Base-by-base conservation (phyloP, 495 filamentous ascomycete species). In the Neurospora pannonica region DNA sequence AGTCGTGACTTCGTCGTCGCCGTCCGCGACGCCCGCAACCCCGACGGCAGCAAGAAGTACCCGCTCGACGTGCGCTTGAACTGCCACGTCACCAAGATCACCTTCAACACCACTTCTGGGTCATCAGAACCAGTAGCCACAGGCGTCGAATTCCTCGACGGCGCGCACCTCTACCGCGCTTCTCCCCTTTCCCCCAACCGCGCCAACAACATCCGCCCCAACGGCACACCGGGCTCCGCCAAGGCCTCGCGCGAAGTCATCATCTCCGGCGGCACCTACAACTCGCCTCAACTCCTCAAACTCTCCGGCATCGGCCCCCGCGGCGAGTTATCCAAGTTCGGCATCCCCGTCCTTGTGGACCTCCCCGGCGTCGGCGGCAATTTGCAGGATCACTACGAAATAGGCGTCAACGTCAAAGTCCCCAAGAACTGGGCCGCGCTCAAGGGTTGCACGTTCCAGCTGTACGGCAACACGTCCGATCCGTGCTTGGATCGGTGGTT, bases 331-430 rank as follows among this genome's bases (percentile, higher is more conserved):
- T 19, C 78, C 5, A 76, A 75, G 11, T 83, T 86, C 71, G 77
- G 80, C 28, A 90, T 92, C 72, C 77, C 83, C 6, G 82, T 90
- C 0, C 72, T 91, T 0, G 74, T 80, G 40, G 86, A 91, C 74
- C 82, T 89, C 0, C 89, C 89, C 0, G 89, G 87, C 15, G 90
- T 92, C 0, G 91, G 91, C 46, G 83, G 83, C n/a, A 92, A 92
- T 78, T 81, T 92, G 2, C 89, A 92, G 72, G 89, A 92, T 75
- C 89, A 88, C 78, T 88, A 90, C 77, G 89, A 91, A 73, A 84
- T 82, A 31, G 77, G 82, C 39, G 84, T 90, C 7, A 82, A 84
- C 39, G 86, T 81, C 70, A 80, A 84, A 2, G 79, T 82, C 9
- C 84, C 86, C 28, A 70, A 78, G 24, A 79, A 86, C 77, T 87